Base-by-base conservation (phyloP, 2,329 filamentous ascomycete genomes). In the Stromatinia cepivora region DNA sequence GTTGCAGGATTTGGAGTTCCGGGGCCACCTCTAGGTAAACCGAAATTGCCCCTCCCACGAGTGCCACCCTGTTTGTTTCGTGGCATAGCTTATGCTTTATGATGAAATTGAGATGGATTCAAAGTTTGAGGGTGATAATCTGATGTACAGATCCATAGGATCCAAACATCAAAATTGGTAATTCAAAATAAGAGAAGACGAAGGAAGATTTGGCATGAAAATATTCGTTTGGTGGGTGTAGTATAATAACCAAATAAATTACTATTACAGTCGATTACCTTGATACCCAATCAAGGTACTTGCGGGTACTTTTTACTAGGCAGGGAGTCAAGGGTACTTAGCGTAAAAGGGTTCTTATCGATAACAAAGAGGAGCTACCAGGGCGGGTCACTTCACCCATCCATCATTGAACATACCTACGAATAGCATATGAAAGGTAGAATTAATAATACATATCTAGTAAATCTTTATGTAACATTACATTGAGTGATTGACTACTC, bases 11-110 rank as follows among this genome's bases (percentile, higher is more conserved):
- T 64, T 5, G 46, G 50, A 36, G 42, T 64, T 63, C 48, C 62
- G 42, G 67, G 54, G 52, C 70, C 66, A 64, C 69, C 71, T 57
- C 70, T 70, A 15, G 57, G 64, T 31, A 48, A 50, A 39, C 66
- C 70, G 42, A 61, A 67, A 63, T 71, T 73, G 50, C 71, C 70
- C 66, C 70, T 72, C 70, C 58, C 45, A 28, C 36, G 57, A 53
- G 39, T 31, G 54, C 39, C 66, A 54, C 54, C 66, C 54, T 67
- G 70, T 66, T 76, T 76, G 28, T 59, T 42, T 50, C 71, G 71
- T 54, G 73, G 74, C 74, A 75, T 76, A 7, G 3, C 56, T 67
- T 52, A 36, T n/a, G 63, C 36, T 59, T 15, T 52, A 20, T n/a
- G 25, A n/a, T 42, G 15, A 28, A 22, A 58, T 25, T 4, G 52